These are phyloP conservation scores for Citrullus mucosospermus DNA, from an alignment of 306 rosid genomes.

Conservation along the genomic window DNA sequence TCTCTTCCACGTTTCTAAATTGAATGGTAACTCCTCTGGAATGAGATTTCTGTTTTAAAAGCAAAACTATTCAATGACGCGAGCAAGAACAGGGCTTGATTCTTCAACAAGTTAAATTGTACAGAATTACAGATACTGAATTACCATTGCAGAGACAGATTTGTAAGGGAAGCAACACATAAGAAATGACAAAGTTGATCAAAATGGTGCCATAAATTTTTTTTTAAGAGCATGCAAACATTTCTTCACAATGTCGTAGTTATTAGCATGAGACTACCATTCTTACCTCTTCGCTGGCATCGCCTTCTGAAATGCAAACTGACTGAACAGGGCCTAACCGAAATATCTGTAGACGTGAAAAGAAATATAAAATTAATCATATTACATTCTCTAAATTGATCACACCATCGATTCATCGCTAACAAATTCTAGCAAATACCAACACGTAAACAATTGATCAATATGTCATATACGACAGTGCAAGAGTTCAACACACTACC, in stretches of 20 bases:
- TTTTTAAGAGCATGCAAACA: not conserved
- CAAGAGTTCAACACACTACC: not conserved
- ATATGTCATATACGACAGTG: not conserved
- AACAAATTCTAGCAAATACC: not conserved
- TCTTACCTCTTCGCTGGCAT: conserved; percentile 36
- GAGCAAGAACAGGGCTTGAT: not conserved
- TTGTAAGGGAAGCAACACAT: not conserved
- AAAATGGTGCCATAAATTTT: not conserved
- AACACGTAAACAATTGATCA: not conserved
- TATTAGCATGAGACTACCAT: not conserved
- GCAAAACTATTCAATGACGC: conserved; percentile 13
- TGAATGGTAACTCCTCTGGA: conserved; percentile 46
- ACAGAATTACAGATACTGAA: not conserved
- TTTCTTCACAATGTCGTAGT: too few relatives aligned
- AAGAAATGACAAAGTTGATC: not conserved
- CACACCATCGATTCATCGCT: not conserved
- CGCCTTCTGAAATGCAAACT: conserved; percentile 49
- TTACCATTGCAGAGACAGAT: not conserved
- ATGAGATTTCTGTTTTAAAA: conserved; percentile 45
- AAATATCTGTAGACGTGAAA: conserved; percentile 43
- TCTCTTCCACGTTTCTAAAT: conserved; percentile 67
- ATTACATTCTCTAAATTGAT: not conserved
- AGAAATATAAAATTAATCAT: conserved; percentile 4
- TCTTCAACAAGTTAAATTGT: not conserved
- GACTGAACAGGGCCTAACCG: conserved; percentile 53